Evolutionary conservation across 495 filamentous ascomycete genomes (phyloP), one percentile per base, ranked within the genome.

Genomic region (Penicillium longicatenatum): DNA sequence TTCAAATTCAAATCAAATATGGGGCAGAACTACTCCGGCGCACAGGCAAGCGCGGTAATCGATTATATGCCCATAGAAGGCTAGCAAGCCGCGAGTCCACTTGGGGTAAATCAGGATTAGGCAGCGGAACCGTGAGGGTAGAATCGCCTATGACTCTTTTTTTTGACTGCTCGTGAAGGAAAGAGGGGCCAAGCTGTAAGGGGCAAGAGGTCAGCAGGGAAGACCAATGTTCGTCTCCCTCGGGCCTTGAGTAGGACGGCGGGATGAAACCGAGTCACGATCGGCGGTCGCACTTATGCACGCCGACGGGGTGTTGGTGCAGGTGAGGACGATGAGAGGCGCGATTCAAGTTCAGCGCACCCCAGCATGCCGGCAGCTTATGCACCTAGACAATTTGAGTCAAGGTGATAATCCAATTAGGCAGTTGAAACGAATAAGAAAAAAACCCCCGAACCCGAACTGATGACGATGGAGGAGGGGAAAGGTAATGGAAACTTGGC

Each of bases 261-360:
- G 37, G 37, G 52, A 60, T 54, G 59, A 62, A 55, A 60, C 58
- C 56, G 57, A 61, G 50, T 24, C 57, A 58, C 58, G 72, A 72
- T 73, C 69, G 63, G 64, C 73, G 70, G 68, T 66, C 68, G 63
- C 68, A 69, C 73, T 74, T 70, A 73, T 76, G 72, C 72, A 72
- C 54, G 67, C 57, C 63, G 67, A 70, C 54, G 71, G 69, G 63
- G 71, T 65, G 35, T 42, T 62, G 49, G 52, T 49, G 52, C 53
- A 50, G 57, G 47, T 33, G 51, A 50, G 54, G 46, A 53, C 19
- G 42, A 42, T 58, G 57, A 50, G 57, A 72, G 58, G 50, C 54
- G 50, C 55, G 58, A 54, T 62, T 55, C 41, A 52, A 59, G 57
- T 55, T 63, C 59, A 56, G 58, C 48, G 30, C 50, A 60, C 58